Conservation (phyloP, 768 basidiomycete species). For the Panus rudis region DNA sequence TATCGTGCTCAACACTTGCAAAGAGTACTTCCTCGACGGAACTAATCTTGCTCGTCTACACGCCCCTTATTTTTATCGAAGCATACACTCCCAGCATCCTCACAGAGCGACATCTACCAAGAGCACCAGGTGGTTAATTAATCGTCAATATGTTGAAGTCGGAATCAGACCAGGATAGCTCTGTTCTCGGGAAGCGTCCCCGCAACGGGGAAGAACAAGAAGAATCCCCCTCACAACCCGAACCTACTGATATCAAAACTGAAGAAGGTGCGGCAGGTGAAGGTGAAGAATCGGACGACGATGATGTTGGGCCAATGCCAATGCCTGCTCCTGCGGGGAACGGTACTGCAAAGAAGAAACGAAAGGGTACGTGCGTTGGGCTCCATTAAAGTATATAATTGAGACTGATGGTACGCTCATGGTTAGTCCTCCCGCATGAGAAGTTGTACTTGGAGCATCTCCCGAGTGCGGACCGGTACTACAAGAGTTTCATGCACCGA, state of each 20-base stretch:
- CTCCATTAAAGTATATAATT: background rate
- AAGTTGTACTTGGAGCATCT: constrained; percentile 87
- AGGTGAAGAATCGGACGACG: constrained; percentile 49
- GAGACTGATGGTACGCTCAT: background rate
- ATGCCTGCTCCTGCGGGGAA: constrained; percentile 45
- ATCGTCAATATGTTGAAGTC: constrained; percentile 18
- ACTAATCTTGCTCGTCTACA: too few relatives aligned
- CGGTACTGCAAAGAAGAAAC: constrained; percentile 59
- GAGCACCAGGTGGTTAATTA: too few relatives aligned
- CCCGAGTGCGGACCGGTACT: constrained; percentile 88
- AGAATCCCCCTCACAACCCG: background rate
- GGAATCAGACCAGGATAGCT: constrained; percentile 12
- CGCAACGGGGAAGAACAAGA: constrained; percentile 10
- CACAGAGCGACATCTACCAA: too few relatives aligned
- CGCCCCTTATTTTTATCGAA: too few relatives aligned
- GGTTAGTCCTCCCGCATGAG: constrained; percentile 86
- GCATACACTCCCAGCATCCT: too few relatives aligned
- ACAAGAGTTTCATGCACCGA: constrained; percentile 97
- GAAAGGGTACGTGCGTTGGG: constrained; percentile 54
- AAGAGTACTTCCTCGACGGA: too few relatives aligned
- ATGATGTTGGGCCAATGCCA: constrained; percentile 89
- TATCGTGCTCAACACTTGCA: too few relatives aligned
- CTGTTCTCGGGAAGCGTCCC: constrained; percentile 20
- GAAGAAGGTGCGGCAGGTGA: constrained; percentile 3
- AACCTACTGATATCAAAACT: background rate